Percentiles rank a stretch among this genome's conserved stretches.
phyloP scores from a whole-genome alignment of 2,329 filamentous ascomycete species.

The Colletotrichum noveboracense region DNA sequence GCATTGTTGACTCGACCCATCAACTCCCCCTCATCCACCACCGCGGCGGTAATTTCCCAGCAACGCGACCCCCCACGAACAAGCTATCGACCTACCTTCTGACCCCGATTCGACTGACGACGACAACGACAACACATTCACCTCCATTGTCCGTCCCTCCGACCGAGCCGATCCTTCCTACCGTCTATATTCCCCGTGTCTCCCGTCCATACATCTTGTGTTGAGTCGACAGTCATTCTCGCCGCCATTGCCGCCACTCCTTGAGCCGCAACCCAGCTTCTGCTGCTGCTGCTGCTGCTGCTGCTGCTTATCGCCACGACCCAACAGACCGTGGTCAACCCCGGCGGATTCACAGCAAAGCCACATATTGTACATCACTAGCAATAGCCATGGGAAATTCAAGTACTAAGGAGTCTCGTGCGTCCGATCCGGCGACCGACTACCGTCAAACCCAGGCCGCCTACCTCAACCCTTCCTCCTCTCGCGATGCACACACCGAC shows the following conservation, averaged over 20 bases:
- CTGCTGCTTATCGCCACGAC: not conserved
- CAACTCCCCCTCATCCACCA: not conserved
- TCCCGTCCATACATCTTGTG: not conserved
- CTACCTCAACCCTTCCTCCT: constrained; percentile 1
- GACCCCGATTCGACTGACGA: not conserved
- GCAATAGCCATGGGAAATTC: constrained; percentile 41
- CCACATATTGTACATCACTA: not conserved
- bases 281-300: not conserved
- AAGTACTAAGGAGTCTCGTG: constrained; percentile 44
- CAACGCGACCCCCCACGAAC: not conserved
- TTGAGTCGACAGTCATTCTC: not conserved
- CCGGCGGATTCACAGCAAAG: not conserved
- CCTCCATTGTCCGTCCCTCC: not conserved
- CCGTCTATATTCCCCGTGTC: not conserved
- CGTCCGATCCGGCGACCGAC: constrained; percentile 14
- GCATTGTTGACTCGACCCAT: constrained; percentile 15
- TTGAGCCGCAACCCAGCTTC: not conserved
- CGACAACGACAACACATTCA: not conserved
- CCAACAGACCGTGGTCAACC: not conserved
- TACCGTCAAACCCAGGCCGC: constrained; percentile 16
- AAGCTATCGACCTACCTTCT: not conserved
- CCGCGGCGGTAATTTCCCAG: not conserved
- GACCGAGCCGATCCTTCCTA: not conserved
- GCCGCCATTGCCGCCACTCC: not conserved
- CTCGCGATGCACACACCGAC: not conserved